Conservation (phyloP, 805 yeast species). For the Saturnispora quitensis region DNA sequence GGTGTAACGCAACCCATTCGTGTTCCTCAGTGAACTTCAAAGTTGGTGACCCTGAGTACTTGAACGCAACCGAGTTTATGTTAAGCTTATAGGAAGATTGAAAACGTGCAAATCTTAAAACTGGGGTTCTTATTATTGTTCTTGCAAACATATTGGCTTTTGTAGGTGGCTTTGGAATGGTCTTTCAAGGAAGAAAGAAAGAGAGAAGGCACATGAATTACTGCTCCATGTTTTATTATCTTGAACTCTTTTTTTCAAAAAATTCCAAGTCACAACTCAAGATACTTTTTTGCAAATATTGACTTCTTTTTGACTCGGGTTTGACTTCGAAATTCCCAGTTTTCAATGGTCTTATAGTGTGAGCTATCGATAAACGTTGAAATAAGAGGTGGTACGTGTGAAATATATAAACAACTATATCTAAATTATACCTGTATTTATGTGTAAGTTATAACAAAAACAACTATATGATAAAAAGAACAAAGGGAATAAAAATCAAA, state of each 20-base stretch:
- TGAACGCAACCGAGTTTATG: slow-evolving; percentile 23
- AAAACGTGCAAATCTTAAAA: slow-evolving; percentile 17
- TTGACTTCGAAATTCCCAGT: neutral
- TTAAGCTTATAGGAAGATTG: slow-evolving; percentile 21
- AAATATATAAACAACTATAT: no score
- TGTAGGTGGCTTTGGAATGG: neutral
- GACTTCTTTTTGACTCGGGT: neutral
- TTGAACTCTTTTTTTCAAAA: neutral
- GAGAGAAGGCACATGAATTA: neutral
- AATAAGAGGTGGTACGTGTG: neutral
- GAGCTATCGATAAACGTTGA: neutral
- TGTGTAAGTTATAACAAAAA: neutral
- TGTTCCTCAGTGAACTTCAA: slow-evolving; percentile 79
- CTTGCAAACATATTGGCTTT: slow-evolving; percentile 12
- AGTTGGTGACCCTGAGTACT: slow-evolving; percentile 34
- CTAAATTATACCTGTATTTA: neutral
- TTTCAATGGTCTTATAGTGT: neutral
- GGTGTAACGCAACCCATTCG: slow-evolving; percentile 88
- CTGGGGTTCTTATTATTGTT: slow-evolving; percentile 7
- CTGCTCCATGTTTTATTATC: neutral
- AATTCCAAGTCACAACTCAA: neutral
- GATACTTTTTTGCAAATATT: neutral
- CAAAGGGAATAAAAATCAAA: neutral
- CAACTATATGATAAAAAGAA: neutral
- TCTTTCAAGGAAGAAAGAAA: neutral